Conservation (phyloP, 2,329 filamentous ascomycete species). For the Hymenoscyphus fraxineus region DNA sequence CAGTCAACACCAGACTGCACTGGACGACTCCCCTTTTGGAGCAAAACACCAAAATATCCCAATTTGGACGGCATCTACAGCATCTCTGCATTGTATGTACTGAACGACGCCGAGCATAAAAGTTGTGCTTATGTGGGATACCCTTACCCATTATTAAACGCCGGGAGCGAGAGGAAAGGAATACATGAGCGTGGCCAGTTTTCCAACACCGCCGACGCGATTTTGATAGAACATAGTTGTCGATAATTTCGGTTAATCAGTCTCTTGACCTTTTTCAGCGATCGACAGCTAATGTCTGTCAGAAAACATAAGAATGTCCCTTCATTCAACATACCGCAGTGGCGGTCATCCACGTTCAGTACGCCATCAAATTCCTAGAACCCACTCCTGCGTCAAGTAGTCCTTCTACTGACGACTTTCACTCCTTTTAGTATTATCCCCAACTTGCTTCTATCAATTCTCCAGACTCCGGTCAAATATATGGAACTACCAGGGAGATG, state of each 20-base stretch:
- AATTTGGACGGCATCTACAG: not conserved
- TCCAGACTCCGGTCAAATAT: conserved; percentile 24
- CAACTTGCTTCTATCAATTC: conserved; percentile 23
- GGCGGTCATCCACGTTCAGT: conserved; percentile 24
- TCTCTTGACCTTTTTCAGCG: conserved; percentile 7
- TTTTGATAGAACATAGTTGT: conserved; percentile 9
- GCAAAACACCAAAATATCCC: not conserved
- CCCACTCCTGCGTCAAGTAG: conserved; percentile 1
- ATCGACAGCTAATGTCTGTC: conserved; percentile 16
- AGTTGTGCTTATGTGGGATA: conserved; percentile 6
- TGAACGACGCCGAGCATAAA: conserved; percentile 11
- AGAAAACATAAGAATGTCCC: conserved; percentile 25
- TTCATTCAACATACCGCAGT: conserved; percentile 26
- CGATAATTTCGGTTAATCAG: conserved; percentile 15
- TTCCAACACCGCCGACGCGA: conserved; percentile 17
- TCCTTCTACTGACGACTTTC: conserved; percentile 8
- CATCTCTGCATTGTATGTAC: not conserved
- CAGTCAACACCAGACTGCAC: conserved; percentile 17
- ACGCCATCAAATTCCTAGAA: conserved; percentile 17
- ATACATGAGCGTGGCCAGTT: conserved; percentile 9
- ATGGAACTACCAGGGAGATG: conserved; percentile 29
- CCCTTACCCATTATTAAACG: conserved; percentile 20
- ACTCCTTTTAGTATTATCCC: conserved; percentile 27
- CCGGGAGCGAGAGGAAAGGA: conserved; percentile 9
- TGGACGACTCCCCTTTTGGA: conserved; percentile 11